Evolutionary conservation across 257 asterid genomes (phyloP).

Genomic region (Sherardia arvensis): DNA sequence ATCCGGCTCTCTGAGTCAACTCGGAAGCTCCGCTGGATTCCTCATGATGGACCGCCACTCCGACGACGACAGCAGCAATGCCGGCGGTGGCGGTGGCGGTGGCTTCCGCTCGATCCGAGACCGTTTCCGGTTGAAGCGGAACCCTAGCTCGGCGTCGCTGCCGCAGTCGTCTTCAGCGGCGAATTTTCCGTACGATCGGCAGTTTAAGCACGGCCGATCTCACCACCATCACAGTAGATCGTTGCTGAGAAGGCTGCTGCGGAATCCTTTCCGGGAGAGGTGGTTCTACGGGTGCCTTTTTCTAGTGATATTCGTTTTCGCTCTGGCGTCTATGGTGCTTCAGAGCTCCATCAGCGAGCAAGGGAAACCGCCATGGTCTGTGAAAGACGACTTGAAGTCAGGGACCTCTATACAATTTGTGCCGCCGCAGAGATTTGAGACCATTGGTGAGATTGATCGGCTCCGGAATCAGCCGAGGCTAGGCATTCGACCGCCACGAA

Average conservation of each 20-base stretch:
- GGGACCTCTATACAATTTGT: conserved; percentile 75
- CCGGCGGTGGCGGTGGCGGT: conserved; percentile 28
- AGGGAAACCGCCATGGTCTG: conserved; percentile 61
- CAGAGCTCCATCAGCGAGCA: conserved; percentile 80
- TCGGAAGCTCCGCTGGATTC: conserved; percentile 1
- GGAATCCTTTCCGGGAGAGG: conserved; percentile 35
- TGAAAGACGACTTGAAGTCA: conserved; percentile 54
- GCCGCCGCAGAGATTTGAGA: conserved; percentile 30
- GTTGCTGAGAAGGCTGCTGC: conserved; percentile 29
- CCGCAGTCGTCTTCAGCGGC: conserved; percentile 5
- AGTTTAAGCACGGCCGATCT: conserved; percentile 41
- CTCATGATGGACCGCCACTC: conserved; percentile 15
- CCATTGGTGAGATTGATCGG: conserved; percentile 49
- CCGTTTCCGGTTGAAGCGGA: conserved; percentile 58
- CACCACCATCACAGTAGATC: conserved; percentile 44
- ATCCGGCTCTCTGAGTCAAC: neutral
- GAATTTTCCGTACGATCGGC: conserved; percentile 17
- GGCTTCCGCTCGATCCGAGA: conserved; percentile 71
- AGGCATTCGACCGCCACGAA: conserved; percentile 70
- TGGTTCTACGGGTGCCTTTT: conserved; percentile 54
- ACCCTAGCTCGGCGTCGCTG: conserved; percentile 13
- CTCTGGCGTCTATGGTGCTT: conserved; percentile 68
- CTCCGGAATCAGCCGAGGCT: conserved; percentile 60
- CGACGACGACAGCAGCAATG: conserved; percentile 9
- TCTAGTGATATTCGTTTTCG: conserved; percentile 51